phyloP scores from a whole-genome alignment of 371 early-diverging fungal species.

The Blastocladiella emersonii region DNA sequence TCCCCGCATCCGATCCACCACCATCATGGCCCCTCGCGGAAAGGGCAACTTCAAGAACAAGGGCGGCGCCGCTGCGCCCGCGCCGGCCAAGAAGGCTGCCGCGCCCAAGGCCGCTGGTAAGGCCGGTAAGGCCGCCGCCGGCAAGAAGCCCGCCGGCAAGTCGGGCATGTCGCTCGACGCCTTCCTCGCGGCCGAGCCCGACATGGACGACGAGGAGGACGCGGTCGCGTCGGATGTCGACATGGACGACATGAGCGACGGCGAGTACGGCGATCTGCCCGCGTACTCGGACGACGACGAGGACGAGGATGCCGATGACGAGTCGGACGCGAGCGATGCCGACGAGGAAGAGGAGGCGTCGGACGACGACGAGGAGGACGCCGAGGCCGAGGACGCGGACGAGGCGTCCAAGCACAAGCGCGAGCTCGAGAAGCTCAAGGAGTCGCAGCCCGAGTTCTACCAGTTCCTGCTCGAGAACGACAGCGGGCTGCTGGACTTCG shows the following conservation, averaged over 20 bases:
- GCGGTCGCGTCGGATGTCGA: too few species aligned
- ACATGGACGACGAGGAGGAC: neutral
- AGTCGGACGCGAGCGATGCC: neutral
- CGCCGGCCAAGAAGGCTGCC: neutral
- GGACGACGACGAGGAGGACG: slow-evolving; percentile 6
- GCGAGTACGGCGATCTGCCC: too few species aligned
- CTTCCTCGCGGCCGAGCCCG: neutral
- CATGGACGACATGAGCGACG: neutral
- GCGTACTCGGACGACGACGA: too few species aligned
- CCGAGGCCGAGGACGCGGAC: slow-evolving; percentile 17
- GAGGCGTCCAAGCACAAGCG: slow-evolving; percentile 47
- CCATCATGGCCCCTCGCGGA: neutral
- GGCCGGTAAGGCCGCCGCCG: neutral
- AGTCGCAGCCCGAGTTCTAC: slow-evolving; percentile 79
- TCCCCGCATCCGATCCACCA: too few species aligned
- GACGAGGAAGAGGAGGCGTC: neutral
- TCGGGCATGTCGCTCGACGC: neutral
- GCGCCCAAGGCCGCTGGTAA: neutral
- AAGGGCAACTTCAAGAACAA: neutral
- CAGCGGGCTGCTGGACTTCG: slow-evolving; percentile 57
- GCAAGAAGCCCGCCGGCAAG: neutral
- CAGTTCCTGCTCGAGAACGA: slow-evolving; percentile 78
- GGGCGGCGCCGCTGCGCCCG: neutral
- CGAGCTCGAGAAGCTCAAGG: slow-evolving; percentile 59
- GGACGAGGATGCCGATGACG: neutral